Evolutionary conservation across 176 grass and related monocot genomes (phyloP).

Genomic region (Triticum timopheevii): DNA sequence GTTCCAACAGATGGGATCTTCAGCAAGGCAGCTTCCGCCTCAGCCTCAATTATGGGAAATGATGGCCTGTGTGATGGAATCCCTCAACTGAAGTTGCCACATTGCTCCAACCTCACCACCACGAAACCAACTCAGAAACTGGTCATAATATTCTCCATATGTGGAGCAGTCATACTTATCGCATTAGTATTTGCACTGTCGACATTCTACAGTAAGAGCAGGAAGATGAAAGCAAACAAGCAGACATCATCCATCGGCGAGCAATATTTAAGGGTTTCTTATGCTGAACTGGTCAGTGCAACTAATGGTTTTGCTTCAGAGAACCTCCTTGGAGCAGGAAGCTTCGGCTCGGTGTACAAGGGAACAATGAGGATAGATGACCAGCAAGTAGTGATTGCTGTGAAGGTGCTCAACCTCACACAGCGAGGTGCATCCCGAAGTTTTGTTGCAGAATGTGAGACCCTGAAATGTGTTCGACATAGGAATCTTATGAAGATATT

Average conservation of each 20-base stretch:
- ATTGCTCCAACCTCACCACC: background rate
- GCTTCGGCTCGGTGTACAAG: background rate
- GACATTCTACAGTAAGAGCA: background rate
- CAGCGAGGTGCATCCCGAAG: background rate
- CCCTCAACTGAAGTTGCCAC: background rate
- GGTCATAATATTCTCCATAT: background rate
- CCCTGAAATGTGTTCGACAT: background rate
- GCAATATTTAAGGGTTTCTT: background rate
- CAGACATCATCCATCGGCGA: background rate
- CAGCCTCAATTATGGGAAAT: background rate
- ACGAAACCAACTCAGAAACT: background rate
- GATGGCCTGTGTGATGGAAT: background rate
- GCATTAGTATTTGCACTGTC: background rate
- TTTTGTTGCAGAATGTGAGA: background rate
- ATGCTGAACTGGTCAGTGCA: background rate
- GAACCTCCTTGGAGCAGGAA: background rate
- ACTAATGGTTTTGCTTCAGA: constrained; percentile 1
- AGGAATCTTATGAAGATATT: constrained; percentile 15
- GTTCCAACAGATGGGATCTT: background rate
- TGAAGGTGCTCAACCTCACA: background rate
- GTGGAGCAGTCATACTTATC: background rate
- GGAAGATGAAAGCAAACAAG: background rate
- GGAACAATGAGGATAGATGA: background rate
- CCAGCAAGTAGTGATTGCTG: background rate
- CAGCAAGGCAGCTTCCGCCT: background rate